Conservation (phyloP, 805 yeast species). For the Candida yuanshanica region DNA sequence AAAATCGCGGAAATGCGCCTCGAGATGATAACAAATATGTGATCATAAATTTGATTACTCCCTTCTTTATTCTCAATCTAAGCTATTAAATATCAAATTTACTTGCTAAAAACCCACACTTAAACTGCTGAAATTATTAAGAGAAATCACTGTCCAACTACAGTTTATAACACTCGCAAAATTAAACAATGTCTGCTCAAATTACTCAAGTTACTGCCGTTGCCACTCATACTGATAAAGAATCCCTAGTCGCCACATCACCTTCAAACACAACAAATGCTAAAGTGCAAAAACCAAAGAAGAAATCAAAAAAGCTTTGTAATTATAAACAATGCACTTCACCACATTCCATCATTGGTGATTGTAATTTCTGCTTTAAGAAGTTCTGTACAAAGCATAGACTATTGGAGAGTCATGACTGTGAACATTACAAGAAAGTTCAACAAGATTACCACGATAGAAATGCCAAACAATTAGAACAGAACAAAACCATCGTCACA, state of each 20-base stretch:
- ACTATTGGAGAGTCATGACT: conserved; percentile 53
- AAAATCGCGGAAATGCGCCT: not conserved
- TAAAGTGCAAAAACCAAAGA: conserved; percentile 18
- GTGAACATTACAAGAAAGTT: conserved; percentile 54
- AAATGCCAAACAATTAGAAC: conserved; percentile 55
- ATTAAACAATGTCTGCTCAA: not conserved
- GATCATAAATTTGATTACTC: too few relatives aligned
- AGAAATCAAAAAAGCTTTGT: conserved; percentile 26
- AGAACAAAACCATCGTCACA: conserved; percentile 54
- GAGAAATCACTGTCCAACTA: too few relatives aligned
- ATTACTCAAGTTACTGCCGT: conserved; percentile 2
- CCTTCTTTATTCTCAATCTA: not conserved
- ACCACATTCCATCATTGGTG: conserved; percentile 47
- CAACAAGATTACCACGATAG: conserved; percentile 57
- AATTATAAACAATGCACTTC: conserved; percentile 20
- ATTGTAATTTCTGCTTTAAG: conserved; percentile 57
- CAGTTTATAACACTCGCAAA: not conserved
- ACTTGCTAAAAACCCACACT: not conserved
- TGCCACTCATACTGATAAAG: not conserved
- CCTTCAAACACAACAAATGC: conserved; percentile 2
- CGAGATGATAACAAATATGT: not conserved
- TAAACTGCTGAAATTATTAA: too few relatives aligned
- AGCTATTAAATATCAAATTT: not conserved
- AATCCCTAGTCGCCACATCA: conserved; percentile 1
- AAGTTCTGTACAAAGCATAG: conserved; percentile 64